A percentile compares a stretch with the other conserved stretches of the same genome.
These are phyloP conservation scores for Ambrosia hybrid DNA, from an alignment of 140 eudicot genomes.

Conservation along the genomic window DNA sequence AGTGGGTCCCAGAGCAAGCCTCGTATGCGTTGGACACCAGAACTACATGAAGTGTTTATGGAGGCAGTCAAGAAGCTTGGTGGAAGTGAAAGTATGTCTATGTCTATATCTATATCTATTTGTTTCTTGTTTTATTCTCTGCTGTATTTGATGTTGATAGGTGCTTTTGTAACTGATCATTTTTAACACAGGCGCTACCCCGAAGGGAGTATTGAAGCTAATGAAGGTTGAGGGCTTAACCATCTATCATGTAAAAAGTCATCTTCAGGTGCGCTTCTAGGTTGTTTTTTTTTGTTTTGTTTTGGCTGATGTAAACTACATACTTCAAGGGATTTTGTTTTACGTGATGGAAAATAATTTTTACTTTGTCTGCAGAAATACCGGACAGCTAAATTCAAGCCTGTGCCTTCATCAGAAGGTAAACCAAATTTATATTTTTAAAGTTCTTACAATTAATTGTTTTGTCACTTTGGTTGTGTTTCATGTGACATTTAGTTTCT, in stretches of 20 bases:
- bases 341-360: neutral
- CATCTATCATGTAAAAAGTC: constrained; percentile 97
- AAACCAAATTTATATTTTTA: constrained; percentile 1
- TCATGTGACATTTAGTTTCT: constrained; percentile 15
- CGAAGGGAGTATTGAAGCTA: constrained; percentile 85
- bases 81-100: constrained; percentile 84
- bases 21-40: constrained; percentile 99
- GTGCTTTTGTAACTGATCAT: constrained; percentile 10
- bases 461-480: constrained; percentile 14
- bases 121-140: neutral
- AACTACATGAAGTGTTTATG: constrained; percentile 90
- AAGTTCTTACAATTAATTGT: neutral
- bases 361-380: constrained; percentile 66
- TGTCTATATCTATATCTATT: neutral
- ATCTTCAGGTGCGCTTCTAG: constrained; percentile 64
- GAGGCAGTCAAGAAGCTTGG: constrained; percentile 92
- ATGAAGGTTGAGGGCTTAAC: constrained; percentile 92
- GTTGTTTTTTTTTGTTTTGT: neutral
- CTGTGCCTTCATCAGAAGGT: constrained; percentile 83
- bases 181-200: constrained; percentile 79
- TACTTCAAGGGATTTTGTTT: neutral
- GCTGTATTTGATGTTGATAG: neutral
- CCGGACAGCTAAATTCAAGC: constrained; percentile 91
- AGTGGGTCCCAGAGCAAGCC: constrained; percentile 57
- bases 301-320: neutral